A percentile compares a stretch with the other conserved stretches of the same genome.
Conservation (phyloP, 2,329 filamentous ascomycete species). For the Ceratocystis huliohia region DNA sequence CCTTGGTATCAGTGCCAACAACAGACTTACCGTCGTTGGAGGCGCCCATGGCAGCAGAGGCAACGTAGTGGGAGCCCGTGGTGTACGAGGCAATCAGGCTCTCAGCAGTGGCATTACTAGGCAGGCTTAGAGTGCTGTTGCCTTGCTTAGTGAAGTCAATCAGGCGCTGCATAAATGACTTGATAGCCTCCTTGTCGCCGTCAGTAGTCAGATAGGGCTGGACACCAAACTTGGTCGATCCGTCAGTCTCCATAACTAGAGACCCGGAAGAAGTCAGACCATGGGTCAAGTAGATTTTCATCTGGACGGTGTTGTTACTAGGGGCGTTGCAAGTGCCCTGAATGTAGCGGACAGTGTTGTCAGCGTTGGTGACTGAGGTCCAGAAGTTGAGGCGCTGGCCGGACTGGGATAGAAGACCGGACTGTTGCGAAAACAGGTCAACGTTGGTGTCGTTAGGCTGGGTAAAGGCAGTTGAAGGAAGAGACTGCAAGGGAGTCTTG, state of each 20-base stretch:
- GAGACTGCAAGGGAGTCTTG: constrained; percentile 23
- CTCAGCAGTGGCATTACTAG: constrained; percentile 34
- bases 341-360: constrained; percentile 33
- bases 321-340: constrained; percentile 52
- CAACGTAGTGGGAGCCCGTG: constrained; percentile 45
- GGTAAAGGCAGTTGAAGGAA: constrained; percentile 25
- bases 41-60: constrained; percentile 20
- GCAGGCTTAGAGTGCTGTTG: constrained; percentile 33
- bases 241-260: constrained; percentile 44
- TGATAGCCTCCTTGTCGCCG: constrained; percentile 50
- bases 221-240: constrained; percentile 49
- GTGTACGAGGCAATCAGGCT: constrained; percentile 49
- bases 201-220: constrained; percentile 46
- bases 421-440: constrained; percentile 28
- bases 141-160: constrained; percentile 41
- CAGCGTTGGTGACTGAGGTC: constrained; percentile 37
- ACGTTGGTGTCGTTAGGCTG: constrained; percentile 25
- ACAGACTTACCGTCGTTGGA: constrained; percentile 40
- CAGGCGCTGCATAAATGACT: constrained; percentile 45
- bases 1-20: constrained; percentile 49
- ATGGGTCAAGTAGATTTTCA: constrained; percentile 51
- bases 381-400: constrained; percentile 38
- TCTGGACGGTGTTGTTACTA: constrained; percentile 43
- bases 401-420: constrained; percentile 34
- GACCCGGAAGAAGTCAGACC: constrained; percentile 48